Evolutionary conservation across 768 basidiomycete species (phyloP).

Genomic region (Mycena indigotica): DNA sequence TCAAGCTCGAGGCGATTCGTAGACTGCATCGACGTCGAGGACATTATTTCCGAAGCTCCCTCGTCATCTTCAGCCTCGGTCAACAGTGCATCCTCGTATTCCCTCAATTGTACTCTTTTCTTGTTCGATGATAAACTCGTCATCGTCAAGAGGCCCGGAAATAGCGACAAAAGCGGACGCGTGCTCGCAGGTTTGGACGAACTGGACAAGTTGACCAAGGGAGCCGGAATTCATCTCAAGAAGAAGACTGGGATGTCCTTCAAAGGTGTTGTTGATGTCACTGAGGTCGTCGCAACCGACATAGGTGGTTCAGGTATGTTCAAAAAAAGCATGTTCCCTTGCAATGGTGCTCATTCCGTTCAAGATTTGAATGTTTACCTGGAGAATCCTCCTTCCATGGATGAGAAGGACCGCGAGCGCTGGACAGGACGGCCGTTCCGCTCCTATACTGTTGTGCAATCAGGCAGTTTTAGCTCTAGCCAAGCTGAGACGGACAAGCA

Average conservation of each 20-base stretch:
- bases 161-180: constrained; percentile 74
- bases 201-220: constrained; percentile 70
- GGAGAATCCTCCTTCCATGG: constrained; percentile 78
- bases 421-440: constrained; percentile 91
- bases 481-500: constrained; percentile 70
- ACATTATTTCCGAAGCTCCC: constrained; percentile 58
- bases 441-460: constrained; percentile 73
- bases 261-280: constrained; percentile 83
- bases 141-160: constrained; percentile 82
- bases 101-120: constrained; percentile 85
- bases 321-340: not conserved
- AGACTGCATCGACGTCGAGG: constrained; percentile 93
- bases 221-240: constrained; percentile 58
- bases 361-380: constrained; percentile 85
- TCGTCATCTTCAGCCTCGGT: constrained; percentile 47
- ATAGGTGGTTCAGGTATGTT: constrained; percentile 80
- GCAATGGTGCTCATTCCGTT: constrained; percentile 10
- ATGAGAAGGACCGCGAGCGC: constrained; percentile 80
- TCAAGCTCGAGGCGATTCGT: constrained; percentile 86
- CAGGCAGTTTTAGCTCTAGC: constrained; percentile 66
- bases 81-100: constrained; percentile 42
- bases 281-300: constrained; percentile 82
- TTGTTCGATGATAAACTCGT: constrained; percentile 94
- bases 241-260: constrained; percentile 82
- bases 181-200: constrained; percentile 76